Evolutionary conservation across 306 rosid species (phyloP), one percentile per base, ranked within the genome.

Genomic region (Arachis hypogaea): DNA sequence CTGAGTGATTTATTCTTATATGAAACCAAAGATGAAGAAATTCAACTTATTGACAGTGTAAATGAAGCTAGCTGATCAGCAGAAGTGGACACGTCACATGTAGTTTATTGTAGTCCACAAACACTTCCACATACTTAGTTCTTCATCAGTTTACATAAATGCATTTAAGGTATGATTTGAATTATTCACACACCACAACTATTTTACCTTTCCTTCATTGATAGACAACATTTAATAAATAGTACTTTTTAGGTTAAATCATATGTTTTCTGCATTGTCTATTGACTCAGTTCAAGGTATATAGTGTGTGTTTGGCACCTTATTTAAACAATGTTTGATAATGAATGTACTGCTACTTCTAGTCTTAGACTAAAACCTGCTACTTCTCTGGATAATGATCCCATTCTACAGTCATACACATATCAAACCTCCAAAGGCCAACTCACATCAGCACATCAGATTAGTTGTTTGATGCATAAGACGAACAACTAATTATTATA

Each of bases 381-480:
- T 33, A 16, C 41, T 10, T 52, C 42, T 40, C 18, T 40, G 0
- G 40, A 49, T 42, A 73, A 40, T 22, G 29, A 74, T 51, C 30
- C 9, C 56, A 22, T 41, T 42, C 54, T 28, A 7, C 57, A 18
- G 29, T 63, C 58, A 4, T 61, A 43, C 16, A 36, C 45, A 22
- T 22, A 22, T 22, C 46, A n/a, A 49, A 47, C 14, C 63, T 36
- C 29, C 12, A 60, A 60, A 9, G n/a, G 6, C 55, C 59, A 59
- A 44, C 6, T 59, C 10, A 59, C 45, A 44, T 43, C 61, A 49
- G 69, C 51, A 61, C 51, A 61, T 52, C 45, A 49, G 64, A 80
- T 18, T 11, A 46, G 43, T 46, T 46, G 42, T 28, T 22, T 46
- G 56, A 65, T 38, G 14, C 47, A 41, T 16, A 36, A 12, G 55